Evolutionary conservation across 2,329 filamentous ascomycete species (phyloP), one percentile per base, ranked within the genome.

Genomic region (Sclerotiophoma versabilis): DNA sequence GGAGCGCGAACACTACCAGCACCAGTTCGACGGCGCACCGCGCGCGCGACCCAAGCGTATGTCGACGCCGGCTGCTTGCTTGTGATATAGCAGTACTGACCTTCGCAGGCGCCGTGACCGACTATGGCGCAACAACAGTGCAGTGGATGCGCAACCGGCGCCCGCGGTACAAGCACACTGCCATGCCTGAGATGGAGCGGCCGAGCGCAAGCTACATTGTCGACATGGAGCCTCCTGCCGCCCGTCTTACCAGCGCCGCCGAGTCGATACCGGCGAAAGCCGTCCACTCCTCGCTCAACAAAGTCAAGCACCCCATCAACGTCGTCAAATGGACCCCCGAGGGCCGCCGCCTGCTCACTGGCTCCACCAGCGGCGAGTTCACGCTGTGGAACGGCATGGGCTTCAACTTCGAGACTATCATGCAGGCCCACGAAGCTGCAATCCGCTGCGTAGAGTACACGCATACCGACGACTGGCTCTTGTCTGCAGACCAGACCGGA

Each of bases 401-500:
- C 20, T 99, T 99, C 84, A 98, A 99, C 76, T 99, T 99, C 68
- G 95, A 99, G 79, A 98, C 95, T 3, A 97, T 99, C 23, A 97
- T 97, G 90, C 93, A 96, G 75, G 93, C 93, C 32, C 93, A 98
- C 75, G 93, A 97, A 76, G 87, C 88, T 49, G 90, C 91, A 30
- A 92, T 96, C 62, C 86, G 92, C 64, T 88, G 90, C 9, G 82
- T 93, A 38, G 86, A 87, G 61, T 99, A 96, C 80, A 96, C 95
- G 2, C 91, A 98, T 76, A 96, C 90, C 66, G 91, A 96, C 71
- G 95, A 99, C 77, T 99, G 95, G 93, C 82, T 99, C 11, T 85
- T 99, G 48, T 98, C 95, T 7, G 93, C 91, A 47, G 95, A 98
- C 72, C 93, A 98, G 75, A 92, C 95, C 65, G 95, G 95, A 51